Evolutionary conservation across 2,329 filamentous ascomycete species (phyloP).

Genomic region (Fusarium avenaceum): DNA sequence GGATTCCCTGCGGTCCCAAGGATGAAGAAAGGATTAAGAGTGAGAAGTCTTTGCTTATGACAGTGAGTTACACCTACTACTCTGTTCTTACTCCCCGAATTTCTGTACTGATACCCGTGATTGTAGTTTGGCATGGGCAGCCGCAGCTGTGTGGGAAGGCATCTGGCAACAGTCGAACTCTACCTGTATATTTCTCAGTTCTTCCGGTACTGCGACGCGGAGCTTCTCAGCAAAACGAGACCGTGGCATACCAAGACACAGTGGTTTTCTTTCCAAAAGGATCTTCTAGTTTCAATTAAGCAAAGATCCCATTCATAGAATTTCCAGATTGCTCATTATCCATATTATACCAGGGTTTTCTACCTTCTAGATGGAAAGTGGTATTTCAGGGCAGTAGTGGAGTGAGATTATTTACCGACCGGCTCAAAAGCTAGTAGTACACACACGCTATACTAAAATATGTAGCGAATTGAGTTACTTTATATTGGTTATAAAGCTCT

Average conservation of each 20-base stretch:
- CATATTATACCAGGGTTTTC: too few species aligned
- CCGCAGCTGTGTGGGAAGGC: slow-evolving; percentile 20
- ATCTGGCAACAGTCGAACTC: slow-evolving; percentile 22
- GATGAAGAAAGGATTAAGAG: slow-evolving; percentile 17
- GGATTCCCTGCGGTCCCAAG: not conserved
- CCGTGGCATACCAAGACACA: slow-evolving; percentile 15
- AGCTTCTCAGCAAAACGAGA: not conserved
- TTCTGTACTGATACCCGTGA: not conserved
- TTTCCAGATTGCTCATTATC: too few species aligned
- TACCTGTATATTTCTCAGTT: slow-evolving; percentile 29
- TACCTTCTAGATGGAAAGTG: too few species aligned
- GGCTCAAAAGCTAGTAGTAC: too few species aligned
- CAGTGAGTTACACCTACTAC: not conserved
- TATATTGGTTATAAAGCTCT: too few species aligned
- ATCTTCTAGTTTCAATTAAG: not conserved
- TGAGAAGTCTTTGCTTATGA: slow-evolving; percentile 9
- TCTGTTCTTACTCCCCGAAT: accelerated
- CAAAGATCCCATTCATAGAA: not conserved
- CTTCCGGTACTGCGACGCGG: slow-evolving; percentile 21
- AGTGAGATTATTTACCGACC: too few species aligned
- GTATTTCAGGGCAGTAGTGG: too few species aligned
- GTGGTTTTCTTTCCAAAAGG: slow-evolving; percentile 17
- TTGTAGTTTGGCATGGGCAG: slow-evolving; percentile 31
- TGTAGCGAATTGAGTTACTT: too few species aligned
- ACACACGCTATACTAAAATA: too few species aligned